These are phyloP conservation scores for Myxozyma vanderwaltii DNA, from an alignment of 805 yeast species.

Conservation along the genomic window DNA sequence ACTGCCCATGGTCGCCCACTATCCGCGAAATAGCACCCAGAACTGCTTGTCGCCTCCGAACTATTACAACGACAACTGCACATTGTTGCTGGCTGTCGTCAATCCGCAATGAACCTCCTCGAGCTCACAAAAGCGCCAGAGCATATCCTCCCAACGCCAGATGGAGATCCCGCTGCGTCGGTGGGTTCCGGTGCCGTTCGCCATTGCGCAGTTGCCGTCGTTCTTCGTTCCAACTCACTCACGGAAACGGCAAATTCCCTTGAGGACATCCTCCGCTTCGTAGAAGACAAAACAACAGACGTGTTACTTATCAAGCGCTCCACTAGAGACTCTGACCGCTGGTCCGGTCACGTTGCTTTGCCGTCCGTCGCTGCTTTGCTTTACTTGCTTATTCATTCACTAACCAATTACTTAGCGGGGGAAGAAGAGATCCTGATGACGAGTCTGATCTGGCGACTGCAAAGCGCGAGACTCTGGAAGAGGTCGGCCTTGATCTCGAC, in stretches of 20 bases:
- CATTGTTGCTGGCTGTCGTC: not conserved
- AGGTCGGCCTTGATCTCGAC: constrained; percentile 45
- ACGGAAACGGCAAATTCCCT: not conserved
- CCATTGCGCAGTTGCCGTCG: constrained; percentile 24
- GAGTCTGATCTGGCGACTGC: constrained; percentile 43
- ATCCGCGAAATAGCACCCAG: too few species aligned
- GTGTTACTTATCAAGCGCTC: constrained; percentile 45
- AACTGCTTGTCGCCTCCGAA: too few species aligned
- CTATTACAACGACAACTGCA: too few species aligned
- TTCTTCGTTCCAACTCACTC: constrained; percentile 4
- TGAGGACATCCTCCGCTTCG: constrained; percentile 10
- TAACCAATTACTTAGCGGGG: constrained; percentile 37
- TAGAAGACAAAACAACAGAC: constrained; percentile 35
- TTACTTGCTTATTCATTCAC: not conserved
- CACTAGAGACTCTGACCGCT: constrained; percentile 42
- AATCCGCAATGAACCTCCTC: not conserved
- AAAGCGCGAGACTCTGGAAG: constrained; percentile 45
- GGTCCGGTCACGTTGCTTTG: constrained; percentile 48
- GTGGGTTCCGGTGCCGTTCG: constrained; percentile 10
- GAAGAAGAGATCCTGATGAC: constrained; percentile 44
- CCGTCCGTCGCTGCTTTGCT: constrained; percentile 34
- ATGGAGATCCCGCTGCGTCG: constrained; percentile 7
- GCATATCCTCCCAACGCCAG: not conserved
- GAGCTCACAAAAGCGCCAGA: not conserved
- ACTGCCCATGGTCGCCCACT: too few species aligned